phyloP scores from a whole-genome alignment of 2,329 filamentous ascomycete genomes.

The Verruconis gallopava region DNA sequence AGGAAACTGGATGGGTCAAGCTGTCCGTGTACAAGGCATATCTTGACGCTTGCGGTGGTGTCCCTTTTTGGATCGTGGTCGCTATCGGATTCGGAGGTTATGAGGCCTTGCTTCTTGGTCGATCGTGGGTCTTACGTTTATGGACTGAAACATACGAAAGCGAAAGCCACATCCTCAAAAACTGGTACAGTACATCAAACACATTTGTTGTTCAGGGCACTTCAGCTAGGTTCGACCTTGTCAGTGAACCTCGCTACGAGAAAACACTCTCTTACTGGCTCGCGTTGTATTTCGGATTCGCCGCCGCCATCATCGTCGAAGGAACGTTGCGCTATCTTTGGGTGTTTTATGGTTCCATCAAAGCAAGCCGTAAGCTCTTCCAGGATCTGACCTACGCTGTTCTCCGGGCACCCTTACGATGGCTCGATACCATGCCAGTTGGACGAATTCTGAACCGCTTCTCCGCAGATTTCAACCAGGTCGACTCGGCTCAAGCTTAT shows the following conservation, averaged over 20 bases:
- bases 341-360: conserved; percentile 51
- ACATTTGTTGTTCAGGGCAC: neutral
- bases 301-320: conserved; percentile 42
- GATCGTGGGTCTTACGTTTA: conserved; percentile 50
- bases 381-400: conserved; percentile 52
- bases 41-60: conserved; percentile 51
- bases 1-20: conserved; percentile 58
- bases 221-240: neutral
- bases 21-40: conserved; percentile 55
- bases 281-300: conserved; percentile 51
- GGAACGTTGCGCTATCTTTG: conserved; percentile 51
- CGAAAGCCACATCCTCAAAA: conserved; percentile 1
- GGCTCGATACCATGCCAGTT: conserved; percentile 62
- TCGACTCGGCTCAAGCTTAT: conserved; percentile 36
- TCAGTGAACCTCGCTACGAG: neutral
- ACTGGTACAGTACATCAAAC: neutral
- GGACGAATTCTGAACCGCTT: conserved; percentile 68
- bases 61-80: conserved; percentile 45
- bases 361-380: conserved; percentile 57
- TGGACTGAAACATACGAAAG: conserved; percentile 29
- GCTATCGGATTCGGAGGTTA: conserved; percentile 42
- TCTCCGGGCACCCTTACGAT: conserved; percentile 50
- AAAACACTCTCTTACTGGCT: conserved; percentile 47
- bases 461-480: conserved; percentile 61
- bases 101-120: conserved; percentile 40